These are phyloP conservation scores for Arabidopsis hybrid DNA, from an alignment of 441 rosid genomes.

Conservation along the genomic window DNA sequence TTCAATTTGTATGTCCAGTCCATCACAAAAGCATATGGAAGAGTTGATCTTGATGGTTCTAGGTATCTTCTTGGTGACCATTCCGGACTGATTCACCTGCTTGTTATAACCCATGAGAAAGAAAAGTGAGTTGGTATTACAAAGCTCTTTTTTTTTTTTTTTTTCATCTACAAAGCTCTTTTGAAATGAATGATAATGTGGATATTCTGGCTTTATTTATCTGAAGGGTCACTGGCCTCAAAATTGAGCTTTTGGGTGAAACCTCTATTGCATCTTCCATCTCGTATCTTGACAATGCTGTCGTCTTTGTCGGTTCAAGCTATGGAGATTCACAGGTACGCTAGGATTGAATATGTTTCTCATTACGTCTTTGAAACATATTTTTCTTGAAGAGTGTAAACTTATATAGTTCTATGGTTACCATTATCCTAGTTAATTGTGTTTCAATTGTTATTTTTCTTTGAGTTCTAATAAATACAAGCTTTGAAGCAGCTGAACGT, in stretches of 20 bases:
- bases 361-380: background rate
- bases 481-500: background rate
- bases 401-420: constrained; percentile 3
- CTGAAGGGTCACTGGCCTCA: constrained; percentile 90
- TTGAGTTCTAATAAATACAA: constrained; percentile 11
- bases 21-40: constrained; percentile 95
- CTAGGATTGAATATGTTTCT: constrained; percentile 2
- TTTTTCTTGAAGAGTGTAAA: constrained; percentile 18
- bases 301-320: constrained; percentile 94
- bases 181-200: constrained; percentile 5
- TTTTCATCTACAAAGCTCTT: background rate
- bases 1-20: constrained; percentile 59
- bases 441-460: constrained; percentile 7
- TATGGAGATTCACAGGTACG: constrained; percentile 97
- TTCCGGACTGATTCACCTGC: constrained; percentile 90
- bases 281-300: constrained; percentile 94
- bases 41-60: constrained; percentile 99
- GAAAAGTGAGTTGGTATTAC: constrained; percentile 71
- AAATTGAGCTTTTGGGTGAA: constrained; percentile 94
- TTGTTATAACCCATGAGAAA: constrained; percentile 95
- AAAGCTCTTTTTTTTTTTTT: background rate
- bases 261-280: constrained; percentile 95
- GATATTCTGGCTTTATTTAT: constrained; percentile 17
- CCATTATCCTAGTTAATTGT: constrained; percentile 24
- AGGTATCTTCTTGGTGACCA: constrained; percentile 98